Evolutionary conservation across 208 protist species (phyloP), one percentile per base, ranked within the genome.

Genomic region (Trypanosoma mega): DNA sequence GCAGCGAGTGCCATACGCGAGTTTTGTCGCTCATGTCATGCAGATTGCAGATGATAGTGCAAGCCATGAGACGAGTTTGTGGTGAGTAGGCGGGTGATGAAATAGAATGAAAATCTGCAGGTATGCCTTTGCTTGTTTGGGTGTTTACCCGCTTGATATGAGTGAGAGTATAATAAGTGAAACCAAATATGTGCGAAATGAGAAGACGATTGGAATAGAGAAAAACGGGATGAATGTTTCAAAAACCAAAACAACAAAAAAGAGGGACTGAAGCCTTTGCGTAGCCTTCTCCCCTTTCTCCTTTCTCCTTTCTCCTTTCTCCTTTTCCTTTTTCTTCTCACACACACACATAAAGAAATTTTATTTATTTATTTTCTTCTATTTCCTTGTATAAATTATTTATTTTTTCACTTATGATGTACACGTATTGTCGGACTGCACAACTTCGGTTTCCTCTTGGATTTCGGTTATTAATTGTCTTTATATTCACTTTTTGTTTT

Each of bases 281-380:
- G 12, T 39, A 39, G 6, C 6, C 34, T 39, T 39, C 12, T 39
- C 34, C 34, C 12, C 34, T 16, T 12, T 39, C 34, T 16, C 34
- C 12, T 39, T 39, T n/a, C n/a, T n/a, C n/a, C n/a, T n/a, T n/a
- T n/a, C n/a, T n/a, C n/a, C n/a, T n/a, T n/a, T n/a, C n/a, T n/a
- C n/a, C n/a, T n/a, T n/a, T n/a, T n/a, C n/a, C 20, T 62, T 12
- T 3, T 62, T 36, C 47, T 47, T 6, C 47, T 52, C 45, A 36
- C 46, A 31, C 34, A 39, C 11, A 26, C 14, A 52, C 24, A 16
- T 34, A 21, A 3, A 20, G 23, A 18, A 23, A 20, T 43, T 48
- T 29, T 59, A 33, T 59, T 47, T 27, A 39, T 59, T 60, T 36
- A 23, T 61, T 9, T 61, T 16, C 16, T 36, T 49, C 33, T 30